Evolutionary conservation across 2,329 filamentous ascomycete species (phyloP).

Genomic region (Aspergillus novoparasiticus): DNA sequence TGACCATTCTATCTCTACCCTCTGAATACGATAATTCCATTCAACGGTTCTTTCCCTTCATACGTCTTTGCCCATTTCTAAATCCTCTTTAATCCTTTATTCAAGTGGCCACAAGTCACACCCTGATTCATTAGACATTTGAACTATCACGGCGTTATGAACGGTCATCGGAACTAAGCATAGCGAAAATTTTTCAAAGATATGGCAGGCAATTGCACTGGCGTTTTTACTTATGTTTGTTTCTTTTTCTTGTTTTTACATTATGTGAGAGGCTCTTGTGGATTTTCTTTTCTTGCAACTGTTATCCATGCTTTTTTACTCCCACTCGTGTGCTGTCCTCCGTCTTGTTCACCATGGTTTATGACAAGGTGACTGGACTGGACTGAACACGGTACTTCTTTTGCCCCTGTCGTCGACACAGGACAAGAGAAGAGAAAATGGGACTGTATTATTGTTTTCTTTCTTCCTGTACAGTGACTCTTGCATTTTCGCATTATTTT

Average conservation of each 20-base stretch:
- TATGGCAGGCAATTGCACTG: not conserved
- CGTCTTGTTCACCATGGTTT: not conserved
- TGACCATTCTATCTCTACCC: not conserved
- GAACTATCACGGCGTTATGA: conserved; percentile 5
- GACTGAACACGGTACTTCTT: no score
- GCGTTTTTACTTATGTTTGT: not conserved
- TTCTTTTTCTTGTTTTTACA: not conserved
- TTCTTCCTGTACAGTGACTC: not conserved
- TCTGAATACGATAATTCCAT: not conserved
- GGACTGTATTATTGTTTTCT: not conserved
- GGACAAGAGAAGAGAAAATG: not conserved
- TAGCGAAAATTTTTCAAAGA: conserved; percentile 2
- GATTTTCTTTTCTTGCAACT: not conserved
- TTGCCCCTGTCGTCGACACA: not conserved
- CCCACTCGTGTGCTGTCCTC: not conserved
- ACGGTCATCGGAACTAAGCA: conserved; percentile 5
- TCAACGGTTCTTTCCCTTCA: not conserved
- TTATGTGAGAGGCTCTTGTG: not conserved
- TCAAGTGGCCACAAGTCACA: conserved; percentile 1
- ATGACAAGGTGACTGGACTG: no score
- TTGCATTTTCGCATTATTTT: not conserved
- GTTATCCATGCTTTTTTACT: not conserved
- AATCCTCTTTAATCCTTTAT: not conserved
- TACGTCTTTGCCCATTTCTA: not conserved
- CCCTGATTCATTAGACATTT: conserved; percentile 1